Conservation (phyloP, 176 grass and related monocot genomes). For the Luzula sylvatica region DNA sequence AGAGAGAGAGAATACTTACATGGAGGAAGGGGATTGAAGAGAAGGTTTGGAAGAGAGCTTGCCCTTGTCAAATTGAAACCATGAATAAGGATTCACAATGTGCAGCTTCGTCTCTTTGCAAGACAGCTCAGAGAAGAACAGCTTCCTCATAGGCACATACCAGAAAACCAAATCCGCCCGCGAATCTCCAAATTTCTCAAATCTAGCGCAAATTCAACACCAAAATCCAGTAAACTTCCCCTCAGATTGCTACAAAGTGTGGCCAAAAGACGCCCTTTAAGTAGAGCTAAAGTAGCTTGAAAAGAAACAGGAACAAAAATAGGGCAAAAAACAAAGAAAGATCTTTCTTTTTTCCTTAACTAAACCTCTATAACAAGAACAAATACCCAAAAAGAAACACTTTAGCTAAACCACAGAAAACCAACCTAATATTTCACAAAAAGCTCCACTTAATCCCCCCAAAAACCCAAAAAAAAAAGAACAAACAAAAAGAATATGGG, state of each 20-base stretch:
- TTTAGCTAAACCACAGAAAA: conserved; percentile 24
- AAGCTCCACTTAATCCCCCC: background rate
- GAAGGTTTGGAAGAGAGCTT: conserved; percentile 66
- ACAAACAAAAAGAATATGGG: no score
- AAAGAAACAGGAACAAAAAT: background rate
- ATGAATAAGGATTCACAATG: conserved; percentile 61
- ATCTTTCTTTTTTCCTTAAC: conserved; percentile 7
- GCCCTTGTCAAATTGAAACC: conserved; percentile 74
- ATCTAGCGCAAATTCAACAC: conserved; percentile 26
- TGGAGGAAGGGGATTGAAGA: conserved; percentile 50
- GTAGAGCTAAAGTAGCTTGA: background rate
- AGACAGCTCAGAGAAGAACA: conserved; percentile 78
- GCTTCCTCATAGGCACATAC: conserved; percentile 78
- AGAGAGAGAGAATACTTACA: conserved; percentile 40
- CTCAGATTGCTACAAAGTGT: conserved; percentile 9
- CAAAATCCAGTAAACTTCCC: conserved; percentile 7
- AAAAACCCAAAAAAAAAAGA: background rate
- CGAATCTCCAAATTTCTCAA: background rate
- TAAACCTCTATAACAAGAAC: conserved; percentile 19
- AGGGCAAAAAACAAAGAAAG: conserved; percentile 6
- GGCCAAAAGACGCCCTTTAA: conserved; percentile 10
- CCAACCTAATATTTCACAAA: conserved; percentile 7
- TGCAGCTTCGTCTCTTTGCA: conserved; percentile 88
- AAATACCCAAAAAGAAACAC: background rate
- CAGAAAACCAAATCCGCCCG: conserved; percentile 25